Evolutionary conservation across 106 monocot genomes (phyloP).

Genomic region (Alisma plantagoaquatica): DNA sequence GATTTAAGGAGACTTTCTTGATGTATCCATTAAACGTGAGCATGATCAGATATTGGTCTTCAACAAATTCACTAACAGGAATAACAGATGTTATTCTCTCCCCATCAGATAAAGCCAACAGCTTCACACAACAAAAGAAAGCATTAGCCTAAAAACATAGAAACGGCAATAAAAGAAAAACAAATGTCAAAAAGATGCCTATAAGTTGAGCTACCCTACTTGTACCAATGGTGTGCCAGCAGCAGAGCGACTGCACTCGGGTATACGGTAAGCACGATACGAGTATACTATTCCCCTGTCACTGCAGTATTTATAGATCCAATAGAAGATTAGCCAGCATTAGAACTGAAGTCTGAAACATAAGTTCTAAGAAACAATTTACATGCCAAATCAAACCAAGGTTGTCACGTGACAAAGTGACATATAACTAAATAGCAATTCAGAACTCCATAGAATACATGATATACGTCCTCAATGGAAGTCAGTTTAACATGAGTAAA

Average conservation of each 20-base stretch:
- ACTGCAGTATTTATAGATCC: too few relatives aligned
- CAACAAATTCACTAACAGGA: constrained; percentile 91
- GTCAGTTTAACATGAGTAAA: too few relatives aligned
- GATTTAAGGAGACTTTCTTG: constrained; percentile 91
- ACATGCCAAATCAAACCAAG: too few relatives aligned
- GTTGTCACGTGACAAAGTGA: too few relatives aligned
- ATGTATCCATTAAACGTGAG: constrained; percentile 85
- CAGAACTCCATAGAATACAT: too few relatives aligned
- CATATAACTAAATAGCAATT: too few relatives aligned
- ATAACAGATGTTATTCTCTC: constrained; percentile 94
- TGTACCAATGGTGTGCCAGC: constrained; percentile 90
- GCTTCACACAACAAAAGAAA: constrained; percentile 22
- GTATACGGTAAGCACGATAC: constrained; percentile 85
- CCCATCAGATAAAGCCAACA: constrained; percentile 77
- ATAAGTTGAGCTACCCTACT: constrained; percentile 26
- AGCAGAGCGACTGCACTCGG: constrained; percentile 84
- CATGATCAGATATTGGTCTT: constrained; percentile 85
- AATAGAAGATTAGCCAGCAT: too few relatives aligned
- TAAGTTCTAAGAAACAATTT: too few relatives aligned
- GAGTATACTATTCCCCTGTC: constrained; percentile 92
- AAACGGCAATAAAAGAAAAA: too few relatives aligned
- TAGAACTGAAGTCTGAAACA: too few relatives aligned
- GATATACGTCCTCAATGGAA: too few relatives aligned
- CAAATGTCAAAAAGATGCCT: background rate
- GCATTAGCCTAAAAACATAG: too few relatives aligned